Evolutionary conservation across 2,329 filamentous ascomycete species (phyloP), one percentile per base, ranked within the genome.

Genomic region (Malbranchea zuffiana): DNA sequence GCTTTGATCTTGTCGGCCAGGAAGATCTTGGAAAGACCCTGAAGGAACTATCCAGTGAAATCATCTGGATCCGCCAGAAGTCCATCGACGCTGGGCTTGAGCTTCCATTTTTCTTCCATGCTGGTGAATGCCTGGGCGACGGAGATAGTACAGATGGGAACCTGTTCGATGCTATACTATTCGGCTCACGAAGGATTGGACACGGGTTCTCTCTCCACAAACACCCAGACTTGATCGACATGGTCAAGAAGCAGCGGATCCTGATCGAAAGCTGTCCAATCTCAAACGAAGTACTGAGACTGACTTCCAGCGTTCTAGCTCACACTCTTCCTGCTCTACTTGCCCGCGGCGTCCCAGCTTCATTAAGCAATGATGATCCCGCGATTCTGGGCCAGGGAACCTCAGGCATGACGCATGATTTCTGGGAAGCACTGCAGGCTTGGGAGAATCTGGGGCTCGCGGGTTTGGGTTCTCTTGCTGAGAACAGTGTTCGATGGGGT

Each of bases 81-180:
- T 95, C 86, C 56, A 72, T 74, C 0, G 71, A 83, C 53, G 79
- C 85, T 50, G 76, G 74, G 2, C 72, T 95, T 23, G 75, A 86
- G 32, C 77, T 98, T 5, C 88, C 88, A 1, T 94, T 95, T 66
- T 93, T 93, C 67, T 92, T 96, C 65, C 87, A 95, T 57, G 87
- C 88, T 0, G 88, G 87, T 46, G 87, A 95, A 61, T 84, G 78
- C 21, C 74, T 93, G 0, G 85, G 85, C 10, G 78, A 82, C 43
- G 87, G 85, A 21, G 78, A 77, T 48, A 69, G 67, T n/a, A 80
- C 81, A 0, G 87, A 95, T 51, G 67, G 76, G 44, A 95, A 95
- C 58, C 71, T 96, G 3, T 94, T 85, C 55, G 87, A 95, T 55
- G 86, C 86, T 0, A 71, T 96, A 8, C 64, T 95, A 6, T 72